These are phyloP conservation scores for Hibiscus trionum DNA, from an alignment of 345 rosid species.

Conservation along the genomic window DNA sequence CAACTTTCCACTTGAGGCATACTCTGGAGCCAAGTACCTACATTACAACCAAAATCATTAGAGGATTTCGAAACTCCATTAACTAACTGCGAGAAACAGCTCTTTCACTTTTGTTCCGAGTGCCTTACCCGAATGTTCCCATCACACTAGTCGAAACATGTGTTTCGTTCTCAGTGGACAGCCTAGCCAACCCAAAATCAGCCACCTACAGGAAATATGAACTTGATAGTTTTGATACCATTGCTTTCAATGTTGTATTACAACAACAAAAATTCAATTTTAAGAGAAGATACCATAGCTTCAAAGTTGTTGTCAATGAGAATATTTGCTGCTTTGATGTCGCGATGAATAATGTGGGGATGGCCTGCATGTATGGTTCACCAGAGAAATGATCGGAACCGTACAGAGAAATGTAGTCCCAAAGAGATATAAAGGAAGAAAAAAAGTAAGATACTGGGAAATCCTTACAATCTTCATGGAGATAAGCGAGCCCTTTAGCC, in stretches of 20 bases:
- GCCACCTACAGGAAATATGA: constrained; percentile 49
- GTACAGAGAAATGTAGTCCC: not conserved
- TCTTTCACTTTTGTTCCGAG: not conserved
- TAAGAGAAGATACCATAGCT: constrained; percentile 59
- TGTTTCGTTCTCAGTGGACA: constrained; percentile 68
- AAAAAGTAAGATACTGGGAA: not conserved
- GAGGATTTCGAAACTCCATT: not conserved
- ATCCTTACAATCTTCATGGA: constrained; percentile 88
- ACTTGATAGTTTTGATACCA: not conserved
- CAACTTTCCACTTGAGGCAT: constrained; percentile 85
- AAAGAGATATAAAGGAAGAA: not conserved
- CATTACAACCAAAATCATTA: not conserved
- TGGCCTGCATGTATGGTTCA: constrained; percentile 45
- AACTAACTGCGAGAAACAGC: not conserved
- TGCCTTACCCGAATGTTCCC: constrained; percentile 87
- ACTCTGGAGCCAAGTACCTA: constrained; percentile 95
- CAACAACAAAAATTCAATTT: not conserved
- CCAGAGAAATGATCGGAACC: constrained; percentile 1
- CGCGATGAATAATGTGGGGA: constrained; percentile 87
- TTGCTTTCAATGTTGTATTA: not conserved
- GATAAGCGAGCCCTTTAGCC: constrained; percentile 94
- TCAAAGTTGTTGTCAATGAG: constrained; percentile 79
- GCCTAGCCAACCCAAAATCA: constrained; percentile 91
- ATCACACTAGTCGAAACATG: constrained; percentile 96
- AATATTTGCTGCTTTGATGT: constrained; percentile 83